Conservation (phyloP, 2,329 filamentous ascomycete species). For the Malbranchea zuffiana region DNA sequence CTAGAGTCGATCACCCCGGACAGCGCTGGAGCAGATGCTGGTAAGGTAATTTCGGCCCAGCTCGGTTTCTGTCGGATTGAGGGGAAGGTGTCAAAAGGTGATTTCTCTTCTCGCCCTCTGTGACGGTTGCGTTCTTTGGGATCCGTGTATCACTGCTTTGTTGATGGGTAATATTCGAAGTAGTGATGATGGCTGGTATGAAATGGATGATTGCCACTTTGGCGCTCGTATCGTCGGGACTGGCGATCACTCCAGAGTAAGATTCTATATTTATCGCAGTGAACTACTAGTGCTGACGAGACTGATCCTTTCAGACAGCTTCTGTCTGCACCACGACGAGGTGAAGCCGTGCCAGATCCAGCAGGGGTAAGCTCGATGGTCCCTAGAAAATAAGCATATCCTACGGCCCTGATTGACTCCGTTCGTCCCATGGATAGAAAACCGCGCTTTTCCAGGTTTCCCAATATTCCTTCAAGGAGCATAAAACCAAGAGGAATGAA, state of each 20-base stretch:
- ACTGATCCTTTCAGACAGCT: constrained; percentile 22
- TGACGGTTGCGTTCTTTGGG: no score
- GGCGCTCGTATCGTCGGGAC: constrained; percentile 17
- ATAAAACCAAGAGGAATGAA: constrained; percentile 48
- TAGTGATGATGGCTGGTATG: constrained; percentile 13
- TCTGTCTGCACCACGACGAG: constrained; percentile 29
- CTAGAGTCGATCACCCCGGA: no score
- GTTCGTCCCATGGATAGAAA: constrained; percentile 19
- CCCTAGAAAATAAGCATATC: no score
- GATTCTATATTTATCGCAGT: constrained; percentile 9
- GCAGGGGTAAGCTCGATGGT: constrained; percentile 27
- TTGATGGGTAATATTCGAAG: no score
- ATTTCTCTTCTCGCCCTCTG: no score
- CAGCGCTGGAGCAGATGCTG: no score
- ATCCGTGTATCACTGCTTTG: no score
- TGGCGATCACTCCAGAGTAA: constrained; percentile 21
- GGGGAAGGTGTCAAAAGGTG: no score
- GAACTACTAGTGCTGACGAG: constrained; percentile 2
- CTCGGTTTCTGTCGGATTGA: no score
- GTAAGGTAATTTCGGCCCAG: no score
- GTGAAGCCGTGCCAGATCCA: constrained; percentile 30
- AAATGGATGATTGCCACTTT: constrained; percentile 17
- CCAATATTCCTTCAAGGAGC: constrained; percentile 68
- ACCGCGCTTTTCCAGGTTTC: constrained; percentile 48
- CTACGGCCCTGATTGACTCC: no score